phyloP scores from a whole-genome alignment of 305 asterid genomes.

The Fraxinus baroniana region DNA sequence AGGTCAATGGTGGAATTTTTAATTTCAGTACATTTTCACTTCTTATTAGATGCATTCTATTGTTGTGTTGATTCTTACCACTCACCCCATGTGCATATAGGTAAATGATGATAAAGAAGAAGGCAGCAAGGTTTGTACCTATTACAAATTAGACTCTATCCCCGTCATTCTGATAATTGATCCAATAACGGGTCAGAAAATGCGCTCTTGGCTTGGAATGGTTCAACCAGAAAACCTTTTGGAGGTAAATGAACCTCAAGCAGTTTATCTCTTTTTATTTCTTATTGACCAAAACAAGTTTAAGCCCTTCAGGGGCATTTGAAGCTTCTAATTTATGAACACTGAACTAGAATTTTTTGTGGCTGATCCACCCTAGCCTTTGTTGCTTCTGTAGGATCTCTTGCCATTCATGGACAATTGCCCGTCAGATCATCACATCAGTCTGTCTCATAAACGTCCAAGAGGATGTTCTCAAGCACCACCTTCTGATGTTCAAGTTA shows the following conservation, averaged over 20 bases:
- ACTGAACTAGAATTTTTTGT: not conserved
- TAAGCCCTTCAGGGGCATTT: slow-evolving; percentile 15
- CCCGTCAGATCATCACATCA: slow-evolving; percentile 79
- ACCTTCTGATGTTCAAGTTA: slow-evolving; percentile 31
- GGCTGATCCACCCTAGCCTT: slow-evolving; percentile 18
- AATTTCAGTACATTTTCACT: slow-evolving; percentile 9
- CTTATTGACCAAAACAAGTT: not conserved
- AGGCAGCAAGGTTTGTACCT: slow-evolving; percentile 91
- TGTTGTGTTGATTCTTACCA: slow-evolving; percentile 14
- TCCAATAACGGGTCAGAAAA: slow-evolving; percentile 92
- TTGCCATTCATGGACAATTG: slow-evolving; percentile 81
- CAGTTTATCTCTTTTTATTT: not conserved
- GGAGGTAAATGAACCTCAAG: slow-evolving; percentile 52
- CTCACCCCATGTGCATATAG: slow-evolving; percentile 39
- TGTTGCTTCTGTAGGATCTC: slow-evolving; percentile 61
- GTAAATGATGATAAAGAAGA: slow-evolving; percentile 86
- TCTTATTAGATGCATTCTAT: slow-evolving; percentile 16
- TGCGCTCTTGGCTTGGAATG: slow-evolving; percentile 94
- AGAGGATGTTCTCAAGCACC: slow-evolving; percentile 64
- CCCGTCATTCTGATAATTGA: slow-evolving; percentile 83
- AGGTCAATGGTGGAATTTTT: not conserved
- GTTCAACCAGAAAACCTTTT: slow-evolving; percentile 84
- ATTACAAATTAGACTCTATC: slow-evolving; percentile 72
- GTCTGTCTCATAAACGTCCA: slow-evolving; percentile 75
- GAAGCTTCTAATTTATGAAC: not conserved